These are phyloP conservation scores for Neurospora sp. DNA, from an alignment of 495 filamentous ascomycete genomes.

Conservation along the genomic window DNA sequence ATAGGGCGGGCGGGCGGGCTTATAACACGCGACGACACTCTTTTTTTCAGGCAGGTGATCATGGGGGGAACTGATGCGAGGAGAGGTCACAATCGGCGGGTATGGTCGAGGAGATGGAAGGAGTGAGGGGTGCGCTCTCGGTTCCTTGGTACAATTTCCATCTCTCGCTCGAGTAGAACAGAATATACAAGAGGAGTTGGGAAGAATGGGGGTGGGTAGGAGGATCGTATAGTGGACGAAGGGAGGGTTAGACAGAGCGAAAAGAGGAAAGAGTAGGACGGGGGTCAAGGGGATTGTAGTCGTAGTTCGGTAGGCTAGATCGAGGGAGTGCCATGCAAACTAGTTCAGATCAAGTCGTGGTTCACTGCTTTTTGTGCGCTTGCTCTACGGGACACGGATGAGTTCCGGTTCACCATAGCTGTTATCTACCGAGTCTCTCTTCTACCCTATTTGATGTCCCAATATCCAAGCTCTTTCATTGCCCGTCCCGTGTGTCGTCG, in stretches of 20 bases:
- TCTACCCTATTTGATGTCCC: background rate
- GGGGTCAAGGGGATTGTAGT: background rate
- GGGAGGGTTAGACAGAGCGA: background rate
- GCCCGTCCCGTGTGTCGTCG: too few species aligned
- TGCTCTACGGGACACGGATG: background rate
- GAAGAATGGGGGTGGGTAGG: background rate
- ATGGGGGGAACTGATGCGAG: background rate
- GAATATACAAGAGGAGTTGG: background rate
- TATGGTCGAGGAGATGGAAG: background rate
- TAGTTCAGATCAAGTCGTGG: background rate
- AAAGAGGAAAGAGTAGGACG: background rate
- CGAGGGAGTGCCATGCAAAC: background rate
- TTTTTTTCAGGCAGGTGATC: background rate
- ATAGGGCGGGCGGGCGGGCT: background rate
- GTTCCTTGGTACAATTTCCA: background rate
- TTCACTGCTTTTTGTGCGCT: background rate
- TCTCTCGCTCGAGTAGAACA: background rate
- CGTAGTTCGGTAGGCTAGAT: background rate
- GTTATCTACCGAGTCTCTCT: background rate
- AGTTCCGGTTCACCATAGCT: background rate
- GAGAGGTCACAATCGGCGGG: background rate
- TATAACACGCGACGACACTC: background rate
- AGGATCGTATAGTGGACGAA: background rate
- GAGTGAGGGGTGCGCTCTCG: background rate
- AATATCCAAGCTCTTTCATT: background rate